A percentile compares a stretch with the other conserved stretches of the same genome.
phyloP scores from a whole-genome alignment of 768 basidiomycete genomes.

The Postia placenta region DNA sequence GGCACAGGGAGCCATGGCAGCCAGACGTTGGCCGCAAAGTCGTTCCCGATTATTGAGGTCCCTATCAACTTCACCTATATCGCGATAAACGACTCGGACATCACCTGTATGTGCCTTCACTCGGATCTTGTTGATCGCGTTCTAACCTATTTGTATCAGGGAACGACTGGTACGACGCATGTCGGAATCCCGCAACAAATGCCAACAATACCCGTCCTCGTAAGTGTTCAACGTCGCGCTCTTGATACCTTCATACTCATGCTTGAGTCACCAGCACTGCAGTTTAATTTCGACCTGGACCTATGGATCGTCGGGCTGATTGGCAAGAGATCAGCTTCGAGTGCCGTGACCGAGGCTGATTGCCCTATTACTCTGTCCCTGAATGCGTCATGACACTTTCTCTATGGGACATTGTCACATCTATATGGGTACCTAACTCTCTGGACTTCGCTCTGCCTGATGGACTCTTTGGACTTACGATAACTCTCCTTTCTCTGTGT shows the following conservation, averaged over 20 bases:
- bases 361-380: conserved; percentile 66
- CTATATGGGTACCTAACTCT: conserved; percentile 2
- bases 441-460: conserved; percentile 2
- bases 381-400: conserved; percentile 37
- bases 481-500: not conserved
- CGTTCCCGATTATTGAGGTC: conserved; percentile 56
- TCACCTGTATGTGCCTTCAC: conserved; percentile 56
- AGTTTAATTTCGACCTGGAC: conserved; percentile 58
- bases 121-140: not conserved
- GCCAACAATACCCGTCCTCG: conserved; percentile 48
- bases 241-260: not conserved
- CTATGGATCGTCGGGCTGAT: conserved; percentile 69
- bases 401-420: not conserved
- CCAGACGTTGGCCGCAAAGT: conserved; percentile 59
- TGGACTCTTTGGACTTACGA: conserved; percentile 2
- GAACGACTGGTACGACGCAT: conserved; percentile 72
- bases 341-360: conserved; percentile 50
- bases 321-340: conserved; percentile 44
- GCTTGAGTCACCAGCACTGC: conserved; percentile 31
- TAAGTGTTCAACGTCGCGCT: conserved; percentile 43
- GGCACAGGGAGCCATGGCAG: conserved; percentile 59
- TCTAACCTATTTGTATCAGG: conserved; percentile 32
- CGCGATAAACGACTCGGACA: conserved; percentile 73
- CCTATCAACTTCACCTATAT: conserved; percentile 83
- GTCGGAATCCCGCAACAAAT: conserved; percentile 53